These are phyloP conservation scores for Elymus sibiricus DNA, from an alignment of 176 grass and related monocot species.

Conservation along the genomic window DNA sequence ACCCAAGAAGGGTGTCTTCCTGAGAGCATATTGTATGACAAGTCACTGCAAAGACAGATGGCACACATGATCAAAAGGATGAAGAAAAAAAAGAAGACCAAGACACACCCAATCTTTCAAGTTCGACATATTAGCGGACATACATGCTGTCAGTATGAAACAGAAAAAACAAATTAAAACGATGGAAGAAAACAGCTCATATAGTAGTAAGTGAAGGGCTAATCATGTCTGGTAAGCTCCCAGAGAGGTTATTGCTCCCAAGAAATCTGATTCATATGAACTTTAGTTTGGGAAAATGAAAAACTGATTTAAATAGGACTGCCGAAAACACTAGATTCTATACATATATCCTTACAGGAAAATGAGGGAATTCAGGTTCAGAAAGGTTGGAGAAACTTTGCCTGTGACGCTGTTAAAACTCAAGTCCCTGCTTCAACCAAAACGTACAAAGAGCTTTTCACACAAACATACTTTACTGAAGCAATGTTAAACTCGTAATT, in stretches of 20 bases:
- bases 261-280: slow-evolving; percentile 50
- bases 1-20: slow-evolving; percentile 55
- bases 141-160: background rate
- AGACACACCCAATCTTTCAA: background rate
- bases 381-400: slow-evolving; percentile 15
- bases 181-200: slow-evolving; percentile 7
- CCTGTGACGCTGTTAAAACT: slow-evolving; percentile 67
- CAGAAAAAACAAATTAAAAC: background rate
- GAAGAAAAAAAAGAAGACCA: background rate
- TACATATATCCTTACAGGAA: slow-evolving; percentile 31
- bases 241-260: slow-evolving; percentile 56
- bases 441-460: background rate
- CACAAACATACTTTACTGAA: background rate
- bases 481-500: background rate
- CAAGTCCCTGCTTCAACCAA: slow-evolving; percentile 31
- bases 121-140: background rate
- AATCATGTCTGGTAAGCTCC: slow-evolving; percentile 32
- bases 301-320: background rate
- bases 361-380: slow-evolving; percentile 16
- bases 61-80: background rate
- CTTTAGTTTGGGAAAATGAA: background rate
- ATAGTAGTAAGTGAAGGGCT: slow-evolving; percentile 29
- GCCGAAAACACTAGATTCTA: background rate
- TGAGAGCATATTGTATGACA: slow-evolving; percentile 55
- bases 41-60: slow-evolving; percentile 35